Evolutionary conservation across 2,329 filamentous ascomycete species (phyloP).

Genomic region (Coleophoma crateriformis): DNA sequence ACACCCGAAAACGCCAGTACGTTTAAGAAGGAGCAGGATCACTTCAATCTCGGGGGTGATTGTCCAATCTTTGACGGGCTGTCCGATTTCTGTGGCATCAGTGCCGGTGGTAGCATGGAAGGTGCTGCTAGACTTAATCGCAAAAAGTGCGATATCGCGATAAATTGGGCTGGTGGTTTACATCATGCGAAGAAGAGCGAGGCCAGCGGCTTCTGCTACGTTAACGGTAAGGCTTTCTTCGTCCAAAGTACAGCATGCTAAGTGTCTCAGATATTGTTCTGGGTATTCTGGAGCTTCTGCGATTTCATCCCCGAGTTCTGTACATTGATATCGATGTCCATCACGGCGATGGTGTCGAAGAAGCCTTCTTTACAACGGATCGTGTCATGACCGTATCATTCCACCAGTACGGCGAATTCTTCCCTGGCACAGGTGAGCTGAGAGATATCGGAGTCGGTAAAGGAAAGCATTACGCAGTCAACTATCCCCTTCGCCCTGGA

Average conservation of each 20-base stretch:
- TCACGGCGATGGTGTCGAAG: conserved; percentile 88
- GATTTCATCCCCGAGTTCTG: conserved; percentile 87
- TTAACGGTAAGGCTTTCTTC: conserved; percentile 64
- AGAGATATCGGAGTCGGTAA: conserved; percentile 81
- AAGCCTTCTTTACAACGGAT: conserved; percentile 89
- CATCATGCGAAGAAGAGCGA: conserved; percentile 98
- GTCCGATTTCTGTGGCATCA: conserved; percentile 92
- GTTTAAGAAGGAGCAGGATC: conserved; percentile 82
- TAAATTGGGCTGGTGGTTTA: conserved; percentile 96
- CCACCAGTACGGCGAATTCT: conserved; percentile 96
- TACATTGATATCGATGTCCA: conserved; percentile 97
- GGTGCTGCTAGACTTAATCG: conserved; percentile 89
- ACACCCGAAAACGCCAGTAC: conserved; percentile 98
- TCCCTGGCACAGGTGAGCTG: conserved; percentile 85
- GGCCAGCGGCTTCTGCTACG: conserved; percentile 96
- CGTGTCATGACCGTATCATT: conserved; percentile 93
- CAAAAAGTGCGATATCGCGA: conserved; percentile 89
- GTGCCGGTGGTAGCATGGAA: conserved; percentile 89
- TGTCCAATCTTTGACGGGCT: conserved; percentile 97
- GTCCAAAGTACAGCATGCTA: conserved; percentile 18
- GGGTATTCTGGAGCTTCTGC: conserved; percentile 85
- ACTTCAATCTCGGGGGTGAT: conserved; percentile 93
- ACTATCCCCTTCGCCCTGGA: conserved; percentile 86
- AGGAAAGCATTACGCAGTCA: conserved; percentile 85
- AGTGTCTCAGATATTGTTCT: conserved; percentile 78